Percentiles rank a stretch among this genome's conserved stretches.
Evolutionary conservation across 192 early-diverging fungal genomes (phyloP).

Genomic region (Mycoemilia scoparia): DNA sequence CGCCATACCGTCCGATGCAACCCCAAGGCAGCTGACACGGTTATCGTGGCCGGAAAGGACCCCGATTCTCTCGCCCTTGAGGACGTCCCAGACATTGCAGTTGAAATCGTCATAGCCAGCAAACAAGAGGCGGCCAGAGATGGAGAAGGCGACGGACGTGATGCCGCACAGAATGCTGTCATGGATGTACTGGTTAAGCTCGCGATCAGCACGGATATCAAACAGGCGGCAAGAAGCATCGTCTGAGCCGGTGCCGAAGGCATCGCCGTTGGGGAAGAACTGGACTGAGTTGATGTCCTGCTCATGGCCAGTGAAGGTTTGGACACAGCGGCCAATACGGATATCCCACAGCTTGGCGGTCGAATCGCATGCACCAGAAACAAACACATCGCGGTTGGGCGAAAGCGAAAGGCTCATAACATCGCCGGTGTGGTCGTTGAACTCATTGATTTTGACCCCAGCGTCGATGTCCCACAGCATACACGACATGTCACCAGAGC

Average conservation of each 20-base stretch:
- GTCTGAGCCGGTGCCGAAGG: constrained; percentile 94
- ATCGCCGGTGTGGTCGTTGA: constrained; percentile 95
- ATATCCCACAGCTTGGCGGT: constrained; percentile 99
- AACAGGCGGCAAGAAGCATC: constrained; percentile 96
- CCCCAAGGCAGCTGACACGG: constrained; percentile 89
- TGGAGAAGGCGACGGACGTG: constrained; percentile 93
- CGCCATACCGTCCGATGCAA: constrained; percentile 94
- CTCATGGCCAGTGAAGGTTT: constrained; percentile 96
- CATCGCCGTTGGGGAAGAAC: constrained; percentile 99
- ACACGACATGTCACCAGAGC: constrained; percentile 95
- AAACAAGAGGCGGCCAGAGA: constrained; percentile 91
- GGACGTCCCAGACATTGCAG: constrained; percentile 99
- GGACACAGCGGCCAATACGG: constrained; percentile 85
- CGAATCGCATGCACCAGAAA: constrained; percentile 95
- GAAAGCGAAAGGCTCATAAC: constrained; percentile 94
- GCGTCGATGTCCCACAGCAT: constrained; percentile 99
- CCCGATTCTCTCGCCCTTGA: constrained; percentile 87
- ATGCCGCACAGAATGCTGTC: constrained; percentile 98
- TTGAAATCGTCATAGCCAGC: constrained; percentile 99
- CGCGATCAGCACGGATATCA: constrained; percentile 93
- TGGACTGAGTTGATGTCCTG: constrained; percentile 98
- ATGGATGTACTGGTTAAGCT: constrained; percentile 95
- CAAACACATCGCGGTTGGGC: constrained; percentile 90
- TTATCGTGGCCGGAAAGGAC: constrained; percentile 91
- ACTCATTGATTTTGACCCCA: constrained; percentile 91